These are phyloP conservation scores for Aureobasidium sp. DNA, from an alignment of 2,329 filamentous ascomycete species.

Conservation along the genomic window DNA sequence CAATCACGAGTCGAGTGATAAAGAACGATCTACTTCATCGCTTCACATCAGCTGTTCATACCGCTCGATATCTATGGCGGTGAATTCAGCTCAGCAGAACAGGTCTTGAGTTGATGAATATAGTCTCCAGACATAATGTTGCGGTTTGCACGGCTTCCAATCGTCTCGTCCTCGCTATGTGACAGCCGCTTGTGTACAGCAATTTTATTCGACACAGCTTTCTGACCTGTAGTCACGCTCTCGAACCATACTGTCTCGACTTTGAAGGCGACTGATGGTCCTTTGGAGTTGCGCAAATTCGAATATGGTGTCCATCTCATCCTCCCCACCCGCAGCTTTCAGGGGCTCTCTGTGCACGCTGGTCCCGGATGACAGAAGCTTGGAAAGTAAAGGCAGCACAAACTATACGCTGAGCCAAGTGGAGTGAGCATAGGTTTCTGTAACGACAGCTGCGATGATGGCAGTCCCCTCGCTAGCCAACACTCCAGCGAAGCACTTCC, in stretches of 20 bases:
- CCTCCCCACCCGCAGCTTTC: not conserved
- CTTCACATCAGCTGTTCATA: no score
- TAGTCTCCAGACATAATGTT: no score
- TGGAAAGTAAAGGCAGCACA: not conserved
- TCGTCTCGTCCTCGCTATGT: not conserved
- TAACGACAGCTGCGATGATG: not conserved
- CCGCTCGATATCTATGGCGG: no score
- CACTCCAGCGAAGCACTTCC: not conserved
- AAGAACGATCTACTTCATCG: no score
- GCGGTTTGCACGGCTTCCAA: no score
- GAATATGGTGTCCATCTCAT: not conserved
- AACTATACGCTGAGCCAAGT: not conserved
- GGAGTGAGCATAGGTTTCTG: not conserved
- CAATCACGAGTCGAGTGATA: no score
- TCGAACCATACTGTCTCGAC: constrained; percentile 5
- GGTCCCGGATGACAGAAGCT: not conserved
- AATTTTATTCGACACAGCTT: not conserved
- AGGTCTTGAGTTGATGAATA: no score
- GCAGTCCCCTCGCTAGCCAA: not conserved
- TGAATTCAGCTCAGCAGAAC: no score
- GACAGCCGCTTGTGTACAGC: not conserved
- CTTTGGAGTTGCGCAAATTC: not conserved
- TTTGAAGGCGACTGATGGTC: not conserved
- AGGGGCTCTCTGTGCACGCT: not conserved
- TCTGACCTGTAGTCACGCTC: not conserved